Evolutionary conservation across 768 basidiomycete genomes (phyloP), one percentile per base, ranked within the genome.

Genomic region (Auricularia sp.): DNA sequence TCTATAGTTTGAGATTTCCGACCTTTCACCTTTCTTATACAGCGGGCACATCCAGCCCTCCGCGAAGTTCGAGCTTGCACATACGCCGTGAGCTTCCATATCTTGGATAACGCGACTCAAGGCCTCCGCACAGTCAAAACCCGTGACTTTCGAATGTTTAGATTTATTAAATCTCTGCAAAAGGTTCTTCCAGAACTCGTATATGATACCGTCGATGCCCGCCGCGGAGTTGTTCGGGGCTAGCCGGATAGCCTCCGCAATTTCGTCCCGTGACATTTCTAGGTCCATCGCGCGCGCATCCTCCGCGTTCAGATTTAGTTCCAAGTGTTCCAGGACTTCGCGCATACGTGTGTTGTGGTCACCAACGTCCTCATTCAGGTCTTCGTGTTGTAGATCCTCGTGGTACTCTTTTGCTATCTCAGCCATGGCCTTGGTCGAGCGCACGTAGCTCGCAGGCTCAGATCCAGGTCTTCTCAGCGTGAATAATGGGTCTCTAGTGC

Each of bases 1-100:
- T 1, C 70, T 21, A 58, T 70, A 70, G 62, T 70, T 70, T 21
- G 44, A 44, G n/a, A 70, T 66, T 1, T 64, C 36, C 3, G 36
- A 7, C 23, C 18, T 3, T 33, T 68, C 65, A 5, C 61, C 62
- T 62, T 70, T 70, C 58, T 70, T 70, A 34, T 66, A n/a, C n/a
- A n/a, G n/a, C n/a, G n/a, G n/a, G n/a, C 62, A 68, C 36, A 70
- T 64, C 65, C 67, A 66, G 10, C 69, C 69, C 16, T 62, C 36
- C 2, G 64, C 47, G 76, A 70, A 51, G 47, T 18, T 21, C 6
- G 47, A 51, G 16, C 16, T 16, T 12, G 10, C 47, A 16, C 10
- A 12, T 6, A 51, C 2, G 10, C 47, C 47, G 47, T 18, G 18
- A 10, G 16, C 6, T 16, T 51, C 47, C 5, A 51, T 51, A 18